A percentile compares a stretch with the other conserved stretches of the same genome.
phyloP scores from a whole-genome alignment of 2,329 filamentous ascomycete species.

The Elsinoe fawcettii region DNA sequence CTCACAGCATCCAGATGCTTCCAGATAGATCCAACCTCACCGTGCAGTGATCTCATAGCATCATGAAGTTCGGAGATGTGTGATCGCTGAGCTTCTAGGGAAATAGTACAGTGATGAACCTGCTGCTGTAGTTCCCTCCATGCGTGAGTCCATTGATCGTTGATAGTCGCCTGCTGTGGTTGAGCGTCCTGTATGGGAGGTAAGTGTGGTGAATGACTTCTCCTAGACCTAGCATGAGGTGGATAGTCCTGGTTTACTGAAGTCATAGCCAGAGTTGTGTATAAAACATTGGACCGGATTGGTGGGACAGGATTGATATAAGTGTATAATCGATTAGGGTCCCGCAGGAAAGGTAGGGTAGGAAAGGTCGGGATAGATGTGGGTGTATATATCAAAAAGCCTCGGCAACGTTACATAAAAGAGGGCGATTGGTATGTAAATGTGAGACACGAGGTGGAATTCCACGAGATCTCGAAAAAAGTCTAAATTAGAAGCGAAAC shows the following conservation, averaged over 20 bases:
- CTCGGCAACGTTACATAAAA: slow-evolving; percentile 1
- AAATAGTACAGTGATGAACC: slow-evolving; percentile 39
- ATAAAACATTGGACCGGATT: neutral
- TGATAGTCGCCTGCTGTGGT: slow-evolving; percentile 16
- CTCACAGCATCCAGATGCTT: slow-evolving; percentile 31
- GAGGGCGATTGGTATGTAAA: slow-evolving; percentile 1
- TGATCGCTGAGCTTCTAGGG: slow-evolving; percentile 34
- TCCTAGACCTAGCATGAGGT: neutral
- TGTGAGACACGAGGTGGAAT: slow-evolving; percentile 11
- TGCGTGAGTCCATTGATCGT: slow-evolving; percentile 32
- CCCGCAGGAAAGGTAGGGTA: slow-evolving; percentile 1
- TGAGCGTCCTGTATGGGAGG: slow-evolving; percentile 15
- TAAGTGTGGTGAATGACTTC: slow-evolving; percentile 15
- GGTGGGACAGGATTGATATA: neutral
- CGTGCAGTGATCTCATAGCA: slow-evolving; percentile 33
- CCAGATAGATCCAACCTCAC: slow-evolving; percentile 32
- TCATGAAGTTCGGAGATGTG: slow-evolving; percentile 36
- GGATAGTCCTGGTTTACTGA: slow-evolving; percentile 15
- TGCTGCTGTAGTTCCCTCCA: slow-evolving; percentile 42
- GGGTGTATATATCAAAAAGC: slow-evolving; percentile 6
- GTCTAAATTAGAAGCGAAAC: slow-evolving; percentile 10
- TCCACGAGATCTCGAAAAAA: slow-evolving; percentile 9
- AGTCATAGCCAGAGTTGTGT: slow-evolving; percentile 1
- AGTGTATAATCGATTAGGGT: neutral
- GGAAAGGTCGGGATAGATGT: neutral